Evolutionary conservation across 257 asterid genomes (phyloP).

Genomic region (Salvia rosmarinus): DNA sequence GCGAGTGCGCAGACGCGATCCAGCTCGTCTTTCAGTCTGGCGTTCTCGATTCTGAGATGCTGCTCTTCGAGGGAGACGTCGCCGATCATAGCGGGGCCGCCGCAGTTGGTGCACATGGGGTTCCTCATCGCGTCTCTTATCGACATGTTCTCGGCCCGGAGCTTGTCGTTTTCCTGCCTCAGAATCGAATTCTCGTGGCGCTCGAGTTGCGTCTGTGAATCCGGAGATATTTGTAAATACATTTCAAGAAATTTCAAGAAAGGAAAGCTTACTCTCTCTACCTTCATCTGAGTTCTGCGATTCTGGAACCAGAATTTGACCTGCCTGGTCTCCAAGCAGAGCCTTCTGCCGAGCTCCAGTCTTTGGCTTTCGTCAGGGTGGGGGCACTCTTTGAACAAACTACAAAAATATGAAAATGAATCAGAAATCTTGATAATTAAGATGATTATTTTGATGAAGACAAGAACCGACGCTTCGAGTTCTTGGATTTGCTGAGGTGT

Average conservation of each 20-base stretch:
- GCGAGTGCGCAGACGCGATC: slow-evolving; percentile 56
- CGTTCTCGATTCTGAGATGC: slow-evolving; percentile 59
- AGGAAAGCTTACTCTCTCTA: neutral
- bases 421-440: neutral
- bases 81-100: slow-evolving; percentile 59
- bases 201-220: slow-evolving; percentile 54
- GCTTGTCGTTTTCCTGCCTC: slow-evolving; percentile 64
- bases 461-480: slow-evolving; percentile 66
- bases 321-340: slow-evolving; percentile 60
- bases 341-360: slow-evolving; percentile 58
- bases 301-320: slow-evolving; percentile 76
- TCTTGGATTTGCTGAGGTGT: slow-evolving; percentile 99
- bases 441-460: neutral
- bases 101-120: slow-evolving; percentile 64
- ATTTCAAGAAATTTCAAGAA: neutral
- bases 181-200: slow-evolving; percentile 62
- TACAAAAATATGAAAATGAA: slow-evolving; percentile 5
- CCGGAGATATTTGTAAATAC: too few species aligned
- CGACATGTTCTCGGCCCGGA: slow-evolving; percentile 60
- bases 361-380: slow-evolving; percentile 71
- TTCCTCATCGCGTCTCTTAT: slow-evolving; percentile 57
- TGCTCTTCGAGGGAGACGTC: slow-evolving; percentile 67
- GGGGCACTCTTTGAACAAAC: slow-evolving; percentile 63
- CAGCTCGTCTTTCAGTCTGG: slow-evolving; percentile 57
- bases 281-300: slow-evolving; percentile 73